A percentile compares a stretch with the other conserved stretches of the same genome.
These are phyloP conservation scores for Aaosphaeria arxii DNA, from an alignment of 2,329 filamentous ascomycete species.

Conservation along the genomic window DNA sequence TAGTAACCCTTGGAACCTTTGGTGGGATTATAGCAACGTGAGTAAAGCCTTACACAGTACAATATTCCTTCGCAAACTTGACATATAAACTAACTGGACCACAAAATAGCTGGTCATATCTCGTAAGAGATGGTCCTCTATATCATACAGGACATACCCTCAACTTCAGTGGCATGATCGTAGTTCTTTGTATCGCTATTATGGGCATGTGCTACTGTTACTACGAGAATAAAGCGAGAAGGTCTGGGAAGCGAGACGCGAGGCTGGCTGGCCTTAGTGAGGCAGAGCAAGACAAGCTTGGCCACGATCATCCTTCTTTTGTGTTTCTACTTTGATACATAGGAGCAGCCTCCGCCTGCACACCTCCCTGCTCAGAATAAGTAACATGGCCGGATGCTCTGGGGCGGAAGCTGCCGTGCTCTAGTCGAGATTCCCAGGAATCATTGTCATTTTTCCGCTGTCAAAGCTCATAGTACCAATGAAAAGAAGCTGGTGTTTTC, in stretches of 20 bases:
- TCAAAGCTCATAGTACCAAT: no score
- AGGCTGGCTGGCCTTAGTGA: neutral
- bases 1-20: neutral
- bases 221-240: neutral
- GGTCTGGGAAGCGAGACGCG: neutral
- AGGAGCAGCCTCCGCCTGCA: no score
- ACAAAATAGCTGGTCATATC: neutral
- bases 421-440: no score
- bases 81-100: no score
- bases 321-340: neutral
- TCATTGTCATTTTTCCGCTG: no score
- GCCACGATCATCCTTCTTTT: neutral
- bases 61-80: no score
- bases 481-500: no score
- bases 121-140: neutral
- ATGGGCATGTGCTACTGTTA: neutral
- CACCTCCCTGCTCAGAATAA: no score
- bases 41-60: no score
- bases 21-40: neutral
- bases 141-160: neutral
- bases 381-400: no score
- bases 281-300: neutral
- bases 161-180: neutral
- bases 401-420: no score
- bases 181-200: neutral